Evolutionary conservation across 2,329 filamentous ascomycete species (phyloP).

Genomic region (Fusarium ramigenum): DNA sequence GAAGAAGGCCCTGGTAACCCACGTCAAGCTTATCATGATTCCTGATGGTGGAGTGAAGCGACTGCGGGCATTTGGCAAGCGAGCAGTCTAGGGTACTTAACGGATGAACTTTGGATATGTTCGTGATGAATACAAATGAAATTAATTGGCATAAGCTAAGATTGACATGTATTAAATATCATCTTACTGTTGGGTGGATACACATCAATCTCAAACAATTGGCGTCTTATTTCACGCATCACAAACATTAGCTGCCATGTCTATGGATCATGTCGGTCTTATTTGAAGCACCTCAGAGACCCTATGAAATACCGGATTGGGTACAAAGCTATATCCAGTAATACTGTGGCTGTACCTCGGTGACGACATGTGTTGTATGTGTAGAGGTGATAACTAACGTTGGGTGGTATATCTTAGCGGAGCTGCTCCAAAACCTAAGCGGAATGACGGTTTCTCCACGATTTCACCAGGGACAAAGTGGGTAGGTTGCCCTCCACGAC

Average conservation of each 20-base stretch:
- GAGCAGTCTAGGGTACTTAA: constrained; percentile 37
- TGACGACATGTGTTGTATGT: constrained; percentile 17
- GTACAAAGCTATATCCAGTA: constrained; percentile 17
- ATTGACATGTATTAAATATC: neutral
- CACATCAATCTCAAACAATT: constrained; percentile 33
- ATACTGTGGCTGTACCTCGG: constrained; percentile 31
- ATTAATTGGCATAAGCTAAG: neutral
- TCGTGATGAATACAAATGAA: constrained; percentile 1
- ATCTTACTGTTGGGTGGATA: constrained; percentile 1
- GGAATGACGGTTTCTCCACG: constrained; percentile 42
- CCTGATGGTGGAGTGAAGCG: constrained; percentile 94
- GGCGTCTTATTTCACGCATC: constrained; percentile 18
- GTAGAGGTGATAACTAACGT: neutral
- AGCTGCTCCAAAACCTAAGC: constrained; percentile 24
- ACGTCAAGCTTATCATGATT: constrained; percentile 91
- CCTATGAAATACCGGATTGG: constrained; percentile 8
- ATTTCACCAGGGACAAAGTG: constrained; percentile 36
- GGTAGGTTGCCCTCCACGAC: constrained; percentile 38
- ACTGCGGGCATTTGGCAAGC: constrained; percentile 63
- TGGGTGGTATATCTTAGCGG: constrained; percentile 6
- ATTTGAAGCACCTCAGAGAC: neutral
- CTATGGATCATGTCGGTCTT: neutral
- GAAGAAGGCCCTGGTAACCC: constrained; percentile 72
- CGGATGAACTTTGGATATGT: neutral
- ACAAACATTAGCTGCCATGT: neutral